Percentiles rank a stretch among this genome's conserved stretches.
phyloP scores from a whole-genome alignment of 495 filamentous ascomycete genomes.

The Xylaria bambusicola region DNA sequence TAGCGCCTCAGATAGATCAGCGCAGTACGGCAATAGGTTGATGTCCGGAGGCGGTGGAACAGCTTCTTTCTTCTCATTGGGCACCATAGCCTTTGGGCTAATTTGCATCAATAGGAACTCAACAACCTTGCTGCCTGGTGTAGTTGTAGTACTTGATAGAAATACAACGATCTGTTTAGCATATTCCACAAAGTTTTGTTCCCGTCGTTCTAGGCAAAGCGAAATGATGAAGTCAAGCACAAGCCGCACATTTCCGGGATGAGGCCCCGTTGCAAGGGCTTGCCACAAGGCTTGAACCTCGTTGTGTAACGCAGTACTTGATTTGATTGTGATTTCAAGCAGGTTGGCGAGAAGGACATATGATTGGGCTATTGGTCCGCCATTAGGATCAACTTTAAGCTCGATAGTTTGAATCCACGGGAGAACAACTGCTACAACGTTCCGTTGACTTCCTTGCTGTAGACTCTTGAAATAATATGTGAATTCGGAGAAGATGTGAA shows the following conservation, averaged over 20 bases:
- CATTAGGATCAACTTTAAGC: conserved; percentile 90
- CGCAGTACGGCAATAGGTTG: conserved; percentile 78
- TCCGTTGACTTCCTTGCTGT: conserved; percentile 77
- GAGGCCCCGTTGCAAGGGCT: conserved; percentile 88
- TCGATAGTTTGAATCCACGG: conserved; percentile 97
- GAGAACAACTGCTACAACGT: conserved; percentile 90
- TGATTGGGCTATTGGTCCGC: conserved; percentile 82
- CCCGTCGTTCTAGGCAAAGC: conserved; percentile 86
- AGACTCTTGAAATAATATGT: conserved; percentile 86
- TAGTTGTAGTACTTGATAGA: conserved; percentile 82
- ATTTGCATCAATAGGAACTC: conserved; percentile 92
- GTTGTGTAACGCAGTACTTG: conserved; percentile 83
- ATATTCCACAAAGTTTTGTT: conserved; percentile 96
- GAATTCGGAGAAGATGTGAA: conserved; percentile 93
- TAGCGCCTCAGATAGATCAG: conserved; percentile 75
- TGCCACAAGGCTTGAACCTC: conserved; percentile 98
- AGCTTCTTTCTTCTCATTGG: conserved; percentile 73
- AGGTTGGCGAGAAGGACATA: conserved; percentile 96
- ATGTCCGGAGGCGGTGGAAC: conserved; percentile 73
- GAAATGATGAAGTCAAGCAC: conserved; percentile 95
- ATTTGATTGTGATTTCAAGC: conserved; percentile 93
- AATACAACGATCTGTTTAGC: conserved; percentile 98
- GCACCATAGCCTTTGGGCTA: conserved; percentile 85
- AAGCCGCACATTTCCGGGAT: conserved; percentile 92
- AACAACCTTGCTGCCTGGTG: conserved; percentile 78